Evolutionary conservation across 768 basidiomycete species (phyloP).

Genomic region (Leccinum longicurvipes): DNA sequence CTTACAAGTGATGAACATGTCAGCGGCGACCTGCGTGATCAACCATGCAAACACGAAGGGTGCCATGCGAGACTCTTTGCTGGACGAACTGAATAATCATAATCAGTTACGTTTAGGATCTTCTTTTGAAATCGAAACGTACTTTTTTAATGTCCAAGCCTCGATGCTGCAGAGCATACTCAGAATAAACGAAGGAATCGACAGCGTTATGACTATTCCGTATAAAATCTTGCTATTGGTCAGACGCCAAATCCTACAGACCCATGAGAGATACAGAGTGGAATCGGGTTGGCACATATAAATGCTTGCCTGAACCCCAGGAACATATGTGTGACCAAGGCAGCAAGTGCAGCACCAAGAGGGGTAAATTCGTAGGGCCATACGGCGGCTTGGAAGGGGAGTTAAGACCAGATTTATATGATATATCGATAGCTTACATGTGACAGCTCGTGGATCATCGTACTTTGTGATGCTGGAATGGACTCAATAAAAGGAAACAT

Average conservation of each 20-base stretch:
- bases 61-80: not conserved
- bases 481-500: not conserved
- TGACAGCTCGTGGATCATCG: not conserved
- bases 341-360: not conserved
- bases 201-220: not conserved
- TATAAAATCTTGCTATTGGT: not conserved
- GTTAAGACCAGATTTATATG: not conserved
- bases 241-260: not conserved
- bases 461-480: not conserved
- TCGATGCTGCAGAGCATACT: not conserved
- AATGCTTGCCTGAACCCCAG: not conserved
- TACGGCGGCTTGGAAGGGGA: not conserved
- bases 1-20: not conserved
- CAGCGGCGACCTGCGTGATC: not conserved
- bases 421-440: not conserved
- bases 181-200: not conserved
- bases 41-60: not conserved
- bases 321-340: not conserved
- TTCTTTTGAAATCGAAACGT: no score
- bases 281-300: not conserved
- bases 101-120: not conserved
- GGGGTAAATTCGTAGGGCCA: not conserved
- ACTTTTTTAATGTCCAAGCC: not conserved
- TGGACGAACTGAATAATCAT: not conserved
- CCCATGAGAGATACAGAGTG: not conserved